Conservation (phyloP, 1,284 basidiomycete genomes). For the Peniophora sp. region DNA sequence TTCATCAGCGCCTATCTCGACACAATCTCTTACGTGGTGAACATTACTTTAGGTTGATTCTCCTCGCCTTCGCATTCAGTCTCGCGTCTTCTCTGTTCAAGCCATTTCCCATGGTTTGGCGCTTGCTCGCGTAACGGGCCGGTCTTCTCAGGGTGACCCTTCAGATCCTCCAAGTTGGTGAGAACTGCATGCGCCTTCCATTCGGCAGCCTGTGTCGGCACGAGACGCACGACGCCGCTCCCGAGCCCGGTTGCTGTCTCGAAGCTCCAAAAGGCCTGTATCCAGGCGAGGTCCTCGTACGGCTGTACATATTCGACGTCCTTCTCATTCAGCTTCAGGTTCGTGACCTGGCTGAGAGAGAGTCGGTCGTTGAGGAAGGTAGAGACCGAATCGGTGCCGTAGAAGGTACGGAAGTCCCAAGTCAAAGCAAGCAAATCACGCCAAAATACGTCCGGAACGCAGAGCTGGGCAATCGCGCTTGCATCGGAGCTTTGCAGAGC, state of each 20-base stretch:
- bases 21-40: too few species aligned
- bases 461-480: neutral
- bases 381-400: conserved; percentile 15
- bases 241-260: conserved; percentile 20
- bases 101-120: conserved; percentile 36
- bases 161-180: conserved; percentile 51
- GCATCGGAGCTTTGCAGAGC: neutral
- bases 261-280: conserved; percentile 26
- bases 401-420: conserved; percentile 27
- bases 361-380: conserved; percentile 10
- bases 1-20: neutral
- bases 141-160: conserved; percentile 38
- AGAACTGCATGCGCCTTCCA: conserved; percentile 57
- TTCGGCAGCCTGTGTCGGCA: conserved; percentile 35
- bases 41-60: conserved; percentile 43
- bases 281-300: conserved; percentile 24
- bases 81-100: conserved; percentile 30
- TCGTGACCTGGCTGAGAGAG: conserved; percentile 12
- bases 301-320: conserved; percentile 12
- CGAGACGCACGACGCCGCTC: conserved; percentile 30
- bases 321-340: conserved; percentile 5
- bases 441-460: conserved; percentile 20
- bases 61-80: conserved; percentile 28
- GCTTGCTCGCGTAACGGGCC: conserved; percentile 28
- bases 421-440: conserved; percentile 23